Percentiles rank a stretch among this genome's conserved stretches.
Conservation (phyloP, 1,139 yeast genomes). For the Candida glucosophila region DNA sequence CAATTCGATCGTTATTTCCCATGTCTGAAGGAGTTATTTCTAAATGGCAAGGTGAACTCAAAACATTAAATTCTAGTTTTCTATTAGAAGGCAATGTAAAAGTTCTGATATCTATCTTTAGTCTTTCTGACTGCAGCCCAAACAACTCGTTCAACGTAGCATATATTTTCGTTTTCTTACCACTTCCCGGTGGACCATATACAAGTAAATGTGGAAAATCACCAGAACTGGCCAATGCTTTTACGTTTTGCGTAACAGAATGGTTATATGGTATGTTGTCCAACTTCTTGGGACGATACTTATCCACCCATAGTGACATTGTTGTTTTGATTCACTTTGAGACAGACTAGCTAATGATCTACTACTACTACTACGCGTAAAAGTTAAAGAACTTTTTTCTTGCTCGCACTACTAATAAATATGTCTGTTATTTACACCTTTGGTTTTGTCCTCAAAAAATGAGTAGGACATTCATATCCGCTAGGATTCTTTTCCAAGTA, state of each 20-base stretch:
- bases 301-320: conserved; percentile 97
- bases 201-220: conserved; percentile 90
- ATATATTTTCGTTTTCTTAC: conserved; percentile 89
- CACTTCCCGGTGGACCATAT: conserved; percentile 96
- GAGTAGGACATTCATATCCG: conserved; percentile 89
- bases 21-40: conserved; percentile 96
- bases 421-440: not conserved
- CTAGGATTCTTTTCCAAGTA: conserved; percentile 72
- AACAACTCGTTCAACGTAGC: conserved; percentile 73
- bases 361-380: no score
- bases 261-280: conserved; percentile 59
- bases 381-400: no score
- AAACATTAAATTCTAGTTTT: conserved; percentile 83
- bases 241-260: conserved; percentile 53
- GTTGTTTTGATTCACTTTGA: not conserved
- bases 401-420: no score
- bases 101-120: conserved; percentile 84
- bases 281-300: conserved; percentile 71
- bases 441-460: conserved; percentile 48
- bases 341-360: not conserved
- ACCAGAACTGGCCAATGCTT: conserved; percentile 61
- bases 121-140: conserved; percentile 71
- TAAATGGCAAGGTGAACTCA: conserved; percentile 81
- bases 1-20: conserved; percentile 92
- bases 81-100: conserved; percentile 65